Percentiles rank a stretch among this genome's conserved stretches.
Evolutionary conservation across 306 rosid species (phyloP).

Genomic region (Cucumis melo): DNA sequence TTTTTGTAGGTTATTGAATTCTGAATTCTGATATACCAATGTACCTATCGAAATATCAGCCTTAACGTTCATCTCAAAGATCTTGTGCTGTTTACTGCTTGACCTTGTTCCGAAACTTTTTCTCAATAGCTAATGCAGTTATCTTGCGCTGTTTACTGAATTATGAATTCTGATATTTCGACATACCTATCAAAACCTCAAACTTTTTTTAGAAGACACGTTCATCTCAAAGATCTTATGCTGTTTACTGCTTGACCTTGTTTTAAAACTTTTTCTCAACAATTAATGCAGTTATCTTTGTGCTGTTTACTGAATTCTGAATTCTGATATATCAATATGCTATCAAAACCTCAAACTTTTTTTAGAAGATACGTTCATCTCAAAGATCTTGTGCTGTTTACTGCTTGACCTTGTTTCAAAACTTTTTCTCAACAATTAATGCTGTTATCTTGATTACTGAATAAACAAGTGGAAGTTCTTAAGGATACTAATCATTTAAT

Average conservation of each 20-base stretch:
- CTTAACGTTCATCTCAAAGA: background rate
- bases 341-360: background rate
- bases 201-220: background rate
- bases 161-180: background rate
- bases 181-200: background rate
- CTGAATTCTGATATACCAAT: background rate
- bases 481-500: constrained; percentile 15
- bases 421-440: background rate
- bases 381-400: background rate
- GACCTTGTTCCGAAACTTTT: background rate
- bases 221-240: background rate
- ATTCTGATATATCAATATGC: background rate
- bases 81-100: background rate
- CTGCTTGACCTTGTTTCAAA: background rate
- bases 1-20: background rate
- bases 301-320: background rate
- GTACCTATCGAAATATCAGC: background rate
- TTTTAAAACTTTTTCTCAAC: background rate
- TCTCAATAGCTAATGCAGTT: background rate
- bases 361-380: background rate
- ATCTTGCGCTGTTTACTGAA: background rate
- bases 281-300: background rate
- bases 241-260: background rate
- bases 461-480: background rate
- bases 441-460: background rate